Evolutionary conservation across 2,329 filamentous ascomycete genomes (phyloP).

Genomic region (Trichoderma atrobrunneum): DNA sequence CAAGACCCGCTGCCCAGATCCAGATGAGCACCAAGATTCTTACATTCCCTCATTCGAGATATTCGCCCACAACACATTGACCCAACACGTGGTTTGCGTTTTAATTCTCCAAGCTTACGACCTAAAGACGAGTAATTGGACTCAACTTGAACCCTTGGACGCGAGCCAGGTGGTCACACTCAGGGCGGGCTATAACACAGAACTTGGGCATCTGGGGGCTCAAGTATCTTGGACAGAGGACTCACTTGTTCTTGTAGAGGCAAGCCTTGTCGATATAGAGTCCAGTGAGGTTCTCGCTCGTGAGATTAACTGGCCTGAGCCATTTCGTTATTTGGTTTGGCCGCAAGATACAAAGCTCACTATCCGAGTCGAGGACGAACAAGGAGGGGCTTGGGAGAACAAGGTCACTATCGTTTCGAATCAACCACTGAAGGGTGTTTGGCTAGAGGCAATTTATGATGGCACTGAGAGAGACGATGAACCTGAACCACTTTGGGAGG

Average conservation of each 20-base stretch:
- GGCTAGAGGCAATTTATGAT: neutral
- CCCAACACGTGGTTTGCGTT: neutral
- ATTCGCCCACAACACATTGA: neutral
- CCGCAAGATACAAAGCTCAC: neutral
- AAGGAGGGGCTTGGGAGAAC: neutral
- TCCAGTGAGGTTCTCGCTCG: neutral
- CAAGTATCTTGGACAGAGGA: neutral
- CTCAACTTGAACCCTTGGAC: neutral
- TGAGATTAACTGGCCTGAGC: neutral
- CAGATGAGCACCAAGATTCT: no score
- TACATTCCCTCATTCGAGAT: neutral
- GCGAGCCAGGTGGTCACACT: neutral
- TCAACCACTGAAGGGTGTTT: neutral
- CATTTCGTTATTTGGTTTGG: neutral
- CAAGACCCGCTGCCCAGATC: no score
- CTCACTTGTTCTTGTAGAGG: neutral
- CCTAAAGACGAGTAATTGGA: neutral
- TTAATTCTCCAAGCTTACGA: neutral
- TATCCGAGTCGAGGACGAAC: neutral
- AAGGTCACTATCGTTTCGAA: neutral
- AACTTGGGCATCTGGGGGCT: neutral
- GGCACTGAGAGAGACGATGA: neutral
- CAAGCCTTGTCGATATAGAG: neutral
- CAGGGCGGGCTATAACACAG: neutral
- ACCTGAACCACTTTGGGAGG: neutral